Evolutionary conservation across 805 yeast species (phyloP).

Genomic region (Saturnispora gosingensis): DNA sequence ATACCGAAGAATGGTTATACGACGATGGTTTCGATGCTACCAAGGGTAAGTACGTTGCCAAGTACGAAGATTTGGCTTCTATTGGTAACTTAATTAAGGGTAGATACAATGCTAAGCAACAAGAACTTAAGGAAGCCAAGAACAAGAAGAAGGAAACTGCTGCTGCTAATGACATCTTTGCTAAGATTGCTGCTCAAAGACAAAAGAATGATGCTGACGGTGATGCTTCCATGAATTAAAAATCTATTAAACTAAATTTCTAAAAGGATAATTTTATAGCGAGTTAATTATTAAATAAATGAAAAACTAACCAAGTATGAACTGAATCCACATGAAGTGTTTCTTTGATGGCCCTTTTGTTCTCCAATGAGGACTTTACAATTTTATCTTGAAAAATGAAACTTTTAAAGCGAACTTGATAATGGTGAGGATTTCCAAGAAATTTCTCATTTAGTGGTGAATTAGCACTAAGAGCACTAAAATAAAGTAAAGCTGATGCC

Average conservation of each 20-base stretch:
- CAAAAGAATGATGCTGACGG: conserved; percentile 28
- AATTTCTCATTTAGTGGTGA: background rate
- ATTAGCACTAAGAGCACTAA: background rate
- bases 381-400: background rate
- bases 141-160: conserved; percentile 67
- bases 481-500: background rate
- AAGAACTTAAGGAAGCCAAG: conserved; percentile 85
- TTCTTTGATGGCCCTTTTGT: background rate
- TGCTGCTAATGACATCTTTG: conserved; percentile 34
- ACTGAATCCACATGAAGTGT: background rate
- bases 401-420: background rate
- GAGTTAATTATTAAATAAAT: background rate
- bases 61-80: conserved; percentile 93
- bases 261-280: background rate
- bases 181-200: conserved; percentile 72
- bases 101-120: conserved; percentile 87
- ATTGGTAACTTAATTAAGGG: conserved; percentile 93
- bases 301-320: background rate
- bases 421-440: background rate
- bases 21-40: conserved; percentile 95
- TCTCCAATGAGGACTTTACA: background rate
- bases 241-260: background rate
- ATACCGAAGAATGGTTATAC: conserved; percentile 97
- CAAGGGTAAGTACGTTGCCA: conserved; percentile 95
- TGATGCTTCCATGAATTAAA: conserved; percentile 28